phyloP scores from a whole-genome alignment of 2,329 filamentous ascomycete species.

The Xylaria sp. region DNA sequence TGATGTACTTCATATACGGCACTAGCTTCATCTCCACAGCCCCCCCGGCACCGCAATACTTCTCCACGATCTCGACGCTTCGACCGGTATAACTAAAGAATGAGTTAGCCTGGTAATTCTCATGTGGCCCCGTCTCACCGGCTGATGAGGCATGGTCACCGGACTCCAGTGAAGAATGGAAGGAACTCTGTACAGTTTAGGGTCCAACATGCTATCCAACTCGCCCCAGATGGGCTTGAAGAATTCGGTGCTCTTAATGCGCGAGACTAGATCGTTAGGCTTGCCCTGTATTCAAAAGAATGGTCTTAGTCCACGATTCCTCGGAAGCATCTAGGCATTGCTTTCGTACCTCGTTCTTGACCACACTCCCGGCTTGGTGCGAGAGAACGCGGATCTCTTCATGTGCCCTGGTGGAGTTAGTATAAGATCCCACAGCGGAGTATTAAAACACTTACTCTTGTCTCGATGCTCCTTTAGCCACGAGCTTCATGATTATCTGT shows the following conservation, averaged over 20 bases:
- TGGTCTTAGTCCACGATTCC: neutral
- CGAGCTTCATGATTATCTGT: constrained; percentile 39
- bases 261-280: constrained; percentile 79
- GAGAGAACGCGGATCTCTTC: constrained; percentile 85
- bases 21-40: constrained; percentile 46
- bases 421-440: neutral
- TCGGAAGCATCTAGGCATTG: neutral
- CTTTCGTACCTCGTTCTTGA: constrained; percentile 49
- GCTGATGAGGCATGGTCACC: neutral
- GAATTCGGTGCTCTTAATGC: constrained; percentile 74
- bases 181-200: constrained; percentile 49
- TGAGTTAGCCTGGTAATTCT: neutral
- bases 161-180: too few relatives aligned
- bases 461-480: constrained; percentile 37
- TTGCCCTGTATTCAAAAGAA: constrained; percentile 53
- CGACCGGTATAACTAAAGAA: constrained; percentile 49
- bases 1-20: constrained; percentile 47
- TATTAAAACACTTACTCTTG: constrained; percentile 30
- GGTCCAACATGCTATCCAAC: constrained; percentile 70
- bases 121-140: neutral
- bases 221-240: constrained; percentile 76
- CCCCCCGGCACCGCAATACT: constrained; percentile 49
- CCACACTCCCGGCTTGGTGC: constrained; percentile 72
- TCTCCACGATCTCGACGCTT: constrained; percentile 52
- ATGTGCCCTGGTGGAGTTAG: constrained; percentile 60